These are phyloP conservation scores for Parachaetomium inaequale DNA, from an alignment of 495 filamentous ascomycete genomes.

Conservation along the genomic window DNA sequence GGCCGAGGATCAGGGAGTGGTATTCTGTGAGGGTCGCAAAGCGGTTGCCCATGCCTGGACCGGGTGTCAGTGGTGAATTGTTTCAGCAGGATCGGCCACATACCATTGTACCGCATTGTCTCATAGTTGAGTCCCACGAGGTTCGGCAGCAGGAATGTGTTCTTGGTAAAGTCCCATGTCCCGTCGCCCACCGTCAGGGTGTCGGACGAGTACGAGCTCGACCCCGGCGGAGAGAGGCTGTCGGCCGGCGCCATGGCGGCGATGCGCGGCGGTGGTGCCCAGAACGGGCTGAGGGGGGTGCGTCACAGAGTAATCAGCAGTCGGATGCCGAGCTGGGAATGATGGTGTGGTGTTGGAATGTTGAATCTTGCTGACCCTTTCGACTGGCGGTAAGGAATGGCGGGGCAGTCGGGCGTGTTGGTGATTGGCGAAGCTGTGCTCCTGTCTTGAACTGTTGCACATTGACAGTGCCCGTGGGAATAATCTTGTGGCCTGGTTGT, in stretches of 20 bases:
- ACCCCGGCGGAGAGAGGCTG: slow-evolving; percentile 68
- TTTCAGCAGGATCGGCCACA: slow-evolving; percentile 19
- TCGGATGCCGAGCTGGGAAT: background rate
- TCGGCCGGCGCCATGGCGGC: slow-evolving; percentile 52
- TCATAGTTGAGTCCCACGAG: slow-evolving; percentile 83
- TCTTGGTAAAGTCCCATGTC: slow-evolving; percentile 80
- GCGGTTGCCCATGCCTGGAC: slow-evolving; percentile 84
- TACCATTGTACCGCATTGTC: slow-evolving; percentile 96
- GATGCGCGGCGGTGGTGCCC: slow-evolving; percentile 18
- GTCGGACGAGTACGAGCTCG: slow-evolving; percentile 76
- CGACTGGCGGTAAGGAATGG: slow-evolving; percentile 14
- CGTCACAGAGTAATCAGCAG: background rate
- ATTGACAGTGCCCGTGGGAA: background rate
- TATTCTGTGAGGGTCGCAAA: slow-evolving; percentile 75
- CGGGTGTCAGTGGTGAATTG: slow-evolving; percentile 7
- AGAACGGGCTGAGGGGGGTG: background rate
- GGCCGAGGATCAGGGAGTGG: slow-evolving; percentile 71
- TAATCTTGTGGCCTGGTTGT: background rate
- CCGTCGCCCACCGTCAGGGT: slow-evolving; percentile 86
- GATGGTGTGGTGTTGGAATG: background rate
- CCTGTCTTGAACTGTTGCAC: background rate
- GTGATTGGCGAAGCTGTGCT: background rate
- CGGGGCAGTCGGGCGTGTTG: slow-evolving; percentile 7
- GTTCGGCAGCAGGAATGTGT: slow-evolving; percentile 86
- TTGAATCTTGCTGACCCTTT: background rate